A percentile compares a stretch with the other conserved stretches of the same genome.
phyloP scores from a whole-genome alignment of 108 stramenopile genomes.

The Nitzschia sp. region DNA sequence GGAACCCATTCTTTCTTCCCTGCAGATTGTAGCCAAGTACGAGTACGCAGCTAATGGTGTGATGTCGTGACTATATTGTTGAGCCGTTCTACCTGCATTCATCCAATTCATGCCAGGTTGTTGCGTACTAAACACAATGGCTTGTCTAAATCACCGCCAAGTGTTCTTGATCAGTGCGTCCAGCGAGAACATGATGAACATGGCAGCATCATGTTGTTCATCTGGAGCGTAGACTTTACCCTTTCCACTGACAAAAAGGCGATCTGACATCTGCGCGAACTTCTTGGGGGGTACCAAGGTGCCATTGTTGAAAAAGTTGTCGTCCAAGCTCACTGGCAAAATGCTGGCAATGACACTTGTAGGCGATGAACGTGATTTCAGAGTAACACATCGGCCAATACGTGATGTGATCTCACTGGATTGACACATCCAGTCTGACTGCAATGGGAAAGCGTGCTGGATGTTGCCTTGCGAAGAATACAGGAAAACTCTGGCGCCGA shows the following conservation, averaged over 20 bases:
- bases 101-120: too few relatives aligned
- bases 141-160: background rate
- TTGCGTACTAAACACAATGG: too few relatives aligned
- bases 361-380: slow-evolving; percentile 5
- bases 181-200: slow-evolving; percentile 26
- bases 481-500: slow-evolving; percentile 12
- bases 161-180: slow-evolving; percentile 26
- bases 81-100: too few relatives aligned
- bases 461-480: slow-evolving; percentile 8
- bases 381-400: slow-evolving; percentile 14
- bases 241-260: slow-evolving; percentile 1
- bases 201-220: slow-evolving; percentile 42
- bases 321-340: slow-evolving; percentile 18
- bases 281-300: slow-evolving; percentile 4
- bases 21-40: too few relatives aligned
- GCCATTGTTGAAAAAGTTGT: slow-evolving; percentile 6
- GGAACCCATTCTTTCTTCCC: too few relatives aligned
- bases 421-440: slow-evolving; percentile 14
- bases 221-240: slow-evolving; percentile 35
- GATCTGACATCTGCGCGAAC: slow-evolving; percentile 1
- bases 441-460: background rate
- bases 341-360: slow-evolving; percentile 5
- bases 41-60: too few relatives aligned
- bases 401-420: slow-evolving; percentile 19
- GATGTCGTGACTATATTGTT: too few relatives aligned